Conservation (phyloP, 2,329 filamentous ascomycete genomes). For the Ascochyta clinopodiicola region DNA sequence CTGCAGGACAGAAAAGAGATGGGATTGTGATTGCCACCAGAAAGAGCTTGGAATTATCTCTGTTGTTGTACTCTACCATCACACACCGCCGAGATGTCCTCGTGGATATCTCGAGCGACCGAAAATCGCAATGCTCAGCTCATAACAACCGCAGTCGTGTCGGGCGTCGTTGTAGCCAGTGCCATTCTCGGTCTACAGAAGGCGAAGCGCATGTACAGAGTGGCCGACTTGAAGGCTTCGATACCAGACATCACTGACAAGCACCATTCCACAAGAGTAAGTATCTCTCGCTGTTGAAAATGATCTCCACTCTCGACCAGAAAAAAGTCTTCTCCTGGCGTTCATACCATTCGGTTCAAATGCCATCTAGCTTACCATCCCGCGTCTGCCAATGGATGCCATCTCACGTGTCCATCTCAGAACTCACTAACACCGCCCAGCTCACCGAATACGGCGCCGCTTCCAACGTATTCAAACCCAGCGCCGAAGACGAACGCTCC, state of each 20-base stretch:
- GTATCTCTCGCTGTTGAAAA: constrained; percentile 16
- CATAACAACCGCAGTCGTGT: constrained; percentile 70
- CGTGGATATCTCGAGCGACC: constrained; percentile 54
- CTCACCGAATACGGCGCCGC: constrained; percentile 68
- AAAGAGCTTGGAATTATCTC: neutral
- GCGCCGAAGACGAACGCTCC: constrained; percentile 64
- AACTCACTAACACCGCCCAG: constrained; percentile 56
- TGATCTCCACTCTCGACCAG: too few species aligned
- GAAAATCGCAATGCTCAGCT: constrained; percentile 65
- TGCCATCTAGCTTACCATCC: too few species aligned
- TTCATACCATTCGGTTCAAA: too few species aligned
- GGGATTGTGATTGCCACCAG: neutral
- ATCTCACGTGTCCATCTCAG: neutral
- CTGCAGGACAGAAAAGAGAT: neutral
- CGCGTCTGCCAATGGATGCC: neutral
- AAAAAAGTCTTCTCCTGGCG: too few species aligned
- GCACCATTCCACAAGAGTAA: constrained; percentile 60
- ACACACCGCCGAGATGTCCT: constrained; percentile 48
- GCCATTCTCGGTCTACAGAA: constrained; percentile 65
- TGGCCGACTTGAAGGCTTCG: constrained; percentile 65
- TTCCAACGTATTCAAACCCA: constrained; percentile 49
- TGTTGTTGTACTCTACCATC: neutral
- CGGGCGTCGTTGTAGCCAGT: constrained; percentile 56
- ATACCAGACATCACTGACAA: constrained; percentile 63
- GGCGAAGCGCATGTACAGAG: constrained; percentile 60